These are phyloP conservation scores for Cyberlindnera veronae DNA, from an alignment of 805 yeast genomes.

Conservation along the genomic window DNA sequence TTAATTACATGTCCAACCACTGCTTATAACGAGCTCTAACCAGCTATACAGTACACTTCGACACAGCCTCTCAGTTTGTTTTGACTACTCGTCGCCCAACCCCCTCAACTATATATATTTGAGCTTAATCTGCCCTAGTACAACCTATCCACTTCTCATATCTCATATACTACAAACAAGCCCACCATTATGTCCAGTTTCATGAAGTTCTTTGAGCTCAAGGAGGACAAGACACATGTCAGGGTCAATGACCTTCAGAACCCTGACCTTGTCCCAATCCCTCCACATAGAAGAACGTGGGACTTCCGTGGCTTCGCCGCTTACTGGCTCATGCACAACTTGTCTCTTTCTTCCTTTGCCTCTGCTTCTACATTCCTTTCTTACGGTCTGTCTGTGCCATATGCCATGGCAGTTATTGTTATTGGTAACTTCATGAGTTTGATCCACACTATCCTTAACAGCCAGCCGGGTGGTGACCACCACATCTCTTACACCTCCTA, in stretches of 20 bases:
- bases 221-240: constrained; percentile 9
- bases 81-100: too few relatives aligned
- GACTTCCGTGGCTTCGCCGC: constrained; percentile 38
- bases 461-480: constrained; percentile 47
- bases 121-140: too few relatives aligned
- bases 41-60: too few relatives aligned
- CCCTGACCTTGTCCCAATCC: constrained; percentile 15
- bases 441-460: constrained; percentile 41
- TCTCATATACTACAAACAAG: too few relatives aligned
- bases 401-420: constrained; percentile 40
- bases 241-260: constrained; percentile 7
- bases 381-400: constrained; percentile 43
- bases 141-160: too few relatives aligned
- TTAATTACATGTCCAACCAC: too few relatives aligned
- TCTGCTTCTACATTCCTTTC: constrained; percentile 44
- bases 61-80: too few relatives aligned
- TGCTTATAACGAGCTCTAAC: too few relatives aligned
- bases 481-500: constrained; percentile 48
- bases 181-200: too few relatives aligned
- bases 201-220: constrained; percentile 2
- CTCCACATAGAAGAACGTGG: constrained; percentile 33
- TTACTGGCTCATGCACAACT: constrained; percentile 43
- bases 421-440: constrained; percentile 45
- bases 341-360: constrained; percentile 45
- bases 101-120: too few relatives aligned